Evolutionary conservation across 208 protist species (phyloP).

Genomic region (Novymonas esmeraldas): DNA sequence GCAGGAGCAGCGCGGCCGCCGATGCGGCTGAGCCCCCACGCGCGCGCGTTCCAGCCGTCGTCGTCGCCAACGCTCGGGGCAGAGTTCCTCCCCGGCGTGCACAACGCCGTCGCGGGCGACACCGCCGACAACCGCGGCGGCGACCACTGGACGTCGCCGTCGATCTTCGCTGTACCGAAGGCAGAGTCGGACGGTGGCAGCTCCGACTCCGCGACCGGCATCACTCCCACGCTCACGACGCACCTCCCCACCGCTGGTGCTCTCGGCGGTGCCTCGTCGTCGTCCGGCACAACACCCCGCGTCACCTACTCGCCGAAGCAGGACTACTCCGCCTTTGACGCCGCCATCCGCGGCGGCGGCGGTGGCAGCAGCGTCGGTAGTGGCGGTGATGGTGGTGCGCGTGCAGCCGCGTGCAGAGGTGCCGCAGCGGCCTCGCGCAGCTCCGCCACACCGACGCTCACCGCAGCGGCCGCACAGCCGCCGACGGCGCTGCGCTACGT

Average conservation of each 20-base stretch:
- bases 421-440: too few species aligned
- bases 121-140: not conserved
- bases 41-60: slow-evolving; percentile 26
- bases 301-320: slow-evolving; percentile 4
- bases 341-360: not conserved
- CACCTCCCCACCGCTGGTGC: not conserved
- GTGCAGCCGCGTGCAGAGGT: too few species aligned
- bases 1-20: slow-evolving; percentile 5
- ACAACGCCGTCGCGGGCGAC: slow-evolving; percentile 1
- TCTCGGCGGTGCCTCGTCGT: not conserved
- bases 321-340: slow-evolving; percentile 3
- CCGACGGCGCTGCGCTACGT: not conserved
- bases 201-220: not conserved
- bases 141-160: slow-evolving; percentile 1
- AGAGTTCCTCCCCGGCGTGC: slow-evolving; percentile 13
- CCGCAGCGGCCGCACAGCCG: not conserved
- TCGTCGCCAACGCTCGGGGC: slow-evolving; percentile 8
- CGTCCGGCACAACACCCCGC: slow-evolving; percentile 2
- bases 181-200: slow-evolving; percentile 11
- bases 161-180: not conserved
- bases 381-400: too few species aligned
- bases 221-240: not conserved
- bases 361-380: not conserved
- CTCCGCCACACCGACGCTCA: too few species aligned
- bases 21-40: slow-evolving; percentile 31